Evolutionary conservation across 192 early-diverging fungal genomes (phyloP).

Genomic region (Coemansia sp.): DNA sequence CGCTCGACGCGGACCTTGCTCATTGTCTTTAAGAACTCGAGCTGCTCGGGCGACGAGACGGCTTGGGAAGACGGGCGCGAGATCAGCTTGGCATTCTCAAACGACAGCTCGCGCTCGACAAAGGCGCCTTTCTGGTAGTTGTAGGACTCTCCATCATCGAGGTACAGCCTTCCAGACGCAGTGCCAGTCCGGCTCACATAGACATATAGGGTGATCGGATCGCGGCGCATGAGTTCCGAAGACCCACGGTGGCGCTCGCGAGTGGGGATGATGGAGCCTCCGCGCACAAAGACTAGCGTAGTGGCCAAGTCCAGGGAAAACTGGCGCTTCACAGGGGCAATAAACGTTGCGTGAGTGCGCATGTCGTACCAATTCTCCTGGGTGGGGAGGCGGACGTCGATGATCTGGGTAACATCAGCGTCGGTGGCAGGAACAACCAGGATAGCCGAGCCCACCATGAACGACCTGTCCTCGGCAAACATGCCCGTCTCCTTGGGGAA

Average conservation of each 20-base stretch:
- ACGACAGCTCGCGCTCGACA: slow-evolving; percentile 52
- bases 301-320: slow-evolving; percentile 63
- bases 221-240: slow-evolving; percentile 71
- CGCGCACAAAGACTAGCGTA: slow-evolving; percentile 85
- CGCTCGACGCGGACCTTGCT: slow-evolving; percentile 49
- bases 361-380: slow-evolving; percentile 62
- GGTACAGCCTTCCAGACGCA: slow-evolving; percentile 77
- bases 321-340: slow-evolving; percentile 52
- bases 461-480: slow-evolving; percentile 84
- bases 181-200: slow-evolving; percentile 65
- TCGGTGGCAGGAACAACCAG: slow-evolving; percentile 70
- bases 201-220: slow-evolving; percentile 90
- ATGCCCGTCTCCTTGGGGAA: slow-evolving; percentile 76
- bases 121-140: slow-evolving; percentile 67
- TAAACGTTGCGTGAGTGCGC: slow-evolving; percentile 40
- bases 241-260: slow-evolving; percentile 82
- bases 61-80: slow-evolving; percentile 39
- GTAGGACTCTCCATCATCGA: slow-evolving; percentile 89
- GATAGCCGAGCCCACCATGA: slow-evolving; percentile 83
- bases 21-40: slow-evolving; percentile 19
- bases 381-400: slow-evolving; percentile 72
- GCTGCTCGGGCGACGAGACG: slow-evolving; percentile 8
- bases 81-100: slow-evolving; percentile 25
- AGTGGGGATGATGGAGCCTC: slow-evolving; percentile 84
- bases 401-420: slow-evolving; percentile 23